Evolutionary conservation across 768 basidiomycete genomes (phyloP).

Genomic region (Leccinellum rugosiceps): DNA sequence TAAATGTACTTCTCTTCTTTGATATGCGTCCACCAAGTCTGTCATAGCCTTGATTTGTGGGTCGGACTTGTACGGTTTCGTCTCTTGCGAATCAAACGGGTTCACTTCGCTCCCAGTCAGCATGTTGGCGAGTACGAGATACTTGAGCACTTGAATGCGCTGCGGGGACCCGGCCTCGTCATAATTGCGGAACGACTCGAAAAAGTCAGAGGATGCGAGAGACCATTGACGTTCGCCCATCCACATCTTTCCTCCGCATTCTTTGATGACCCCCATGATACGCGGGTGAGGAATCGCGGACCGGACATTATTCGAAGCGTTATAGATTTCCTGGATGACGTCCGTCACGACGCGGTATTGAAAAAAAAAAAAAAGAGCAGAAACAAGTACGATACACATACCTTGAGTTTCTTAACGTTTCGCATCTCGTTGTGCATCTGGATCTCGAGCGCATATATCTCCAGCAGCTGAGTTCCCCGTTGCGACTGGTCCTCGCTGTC

Average conservation of each 20-base stretch:
- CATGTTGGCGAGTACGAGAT: constrained; percentile 97
- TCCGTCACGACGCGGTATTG: constrained; percentile 1
- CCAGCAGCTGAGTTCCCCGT: constrained; percentile 89
- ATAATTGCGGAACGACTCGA: constrained; percentile 98
- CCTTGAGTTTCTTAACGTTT: constrained; percentile 96
- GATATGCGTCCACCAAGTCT: constrained; percentile 93
- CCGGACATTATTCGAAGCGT: constrained; percentile 87
- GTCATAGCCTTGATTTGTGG: constrained; percentile 99
- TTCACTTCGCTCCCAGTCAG: constrained; percentile 97
- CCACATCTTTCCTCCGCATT: constrained; percentile 99
- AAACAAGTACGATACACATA: constrained; percentile 24
- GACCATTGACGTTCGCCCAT: constrained; percentile 99
- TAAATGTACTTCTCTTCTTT: constrained; percentile 92
- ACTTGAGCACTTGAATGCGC: constrained; percentile 96
- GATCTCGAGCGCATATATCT: constrained; percentile 97
- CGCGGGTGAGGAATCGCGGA: constrained; percentile 97
- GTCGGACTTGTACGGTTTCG: constrained; percentile 95
- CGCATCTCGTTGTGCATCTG: constrained; percentile 98
- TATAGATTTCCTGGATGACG: constrained; percentile 85
- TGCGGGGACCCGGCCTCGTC: constrained; percentile 97
- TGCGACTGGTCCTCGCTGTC: constrained; percentile 86
- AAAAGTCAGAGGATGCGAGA: constrained; percentile 95
- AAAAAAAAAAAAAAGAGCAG: neutral
- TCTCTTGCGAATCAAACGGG: constrained; percentile 99
- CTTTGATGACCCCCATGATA: constrained; percentile 98